These are phyloP conservation scores for Chloris gayana DNA, from an alignment of 176 grass and related monocot species.

Conservation along the genomic window DNA sequence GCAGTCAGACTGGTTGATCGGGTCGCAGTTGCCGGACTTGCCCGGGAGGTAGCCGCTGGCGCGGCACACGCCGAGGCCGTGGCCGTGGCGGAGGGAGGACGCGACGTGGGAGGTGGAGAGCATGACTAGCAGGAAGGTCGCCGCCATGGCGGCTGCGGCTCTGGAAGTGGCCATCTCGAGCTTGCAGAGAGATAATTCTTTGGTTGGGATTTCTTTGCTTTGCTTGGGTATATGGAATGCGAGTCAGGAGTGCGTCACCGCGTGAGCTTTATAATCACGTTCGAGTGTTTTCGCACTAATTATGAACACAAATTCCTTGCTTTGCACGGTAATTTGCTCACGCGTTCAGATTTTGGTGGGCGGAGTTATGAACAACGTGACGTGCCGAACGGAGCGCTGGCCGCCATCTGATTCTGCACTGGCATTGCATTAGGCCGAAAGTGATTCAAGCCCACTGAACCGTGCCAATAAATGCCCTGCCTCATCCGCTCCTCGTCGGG, in stretches of 20 bases:
- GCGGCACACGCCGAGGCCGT: too few species aligned
- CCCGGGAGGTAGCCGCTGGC: neutral
- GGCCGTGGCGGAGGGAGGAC: too few species aligned
- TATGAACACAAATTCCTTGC: neutral
- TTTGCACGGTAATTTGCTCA: neutral
- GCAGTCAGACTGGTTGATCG: conserved; percentile 38
- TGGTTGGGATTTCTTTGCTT: too few species aligned
- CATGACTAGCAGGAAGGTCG: too few species aligned
- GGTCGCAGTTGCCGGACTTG: conserved; percentile 41
- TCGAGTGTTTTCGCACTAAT: neutral
- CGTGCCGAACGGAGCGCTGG: neutral
- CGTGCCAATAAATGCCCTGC: too few species aligned
- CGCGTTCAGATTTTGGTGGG: neutral
- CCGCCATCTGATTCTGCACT: too few species aligned
- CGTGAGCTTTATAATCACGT: neutral
- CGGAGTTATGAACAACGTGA: neutral
- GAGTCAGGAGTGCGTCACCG: neutral
- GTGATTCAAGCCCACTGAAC: too few species aligned
- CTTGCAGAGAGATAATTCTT: too few species aligned
- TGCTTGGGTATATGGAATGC: neutral
- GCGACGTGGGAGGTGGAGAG: neutral
- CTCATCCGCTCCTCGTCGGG: too few species aligned
- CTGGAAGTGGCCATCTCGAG: conserved; percentile 9
- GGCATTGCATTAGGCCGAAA: too few species aligned
- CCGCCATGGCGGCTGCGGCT: too few species aligned